Conservation (phyloP, 805 yeast genomes). For the Wickerhamomyces chaumierensis region DNA sequence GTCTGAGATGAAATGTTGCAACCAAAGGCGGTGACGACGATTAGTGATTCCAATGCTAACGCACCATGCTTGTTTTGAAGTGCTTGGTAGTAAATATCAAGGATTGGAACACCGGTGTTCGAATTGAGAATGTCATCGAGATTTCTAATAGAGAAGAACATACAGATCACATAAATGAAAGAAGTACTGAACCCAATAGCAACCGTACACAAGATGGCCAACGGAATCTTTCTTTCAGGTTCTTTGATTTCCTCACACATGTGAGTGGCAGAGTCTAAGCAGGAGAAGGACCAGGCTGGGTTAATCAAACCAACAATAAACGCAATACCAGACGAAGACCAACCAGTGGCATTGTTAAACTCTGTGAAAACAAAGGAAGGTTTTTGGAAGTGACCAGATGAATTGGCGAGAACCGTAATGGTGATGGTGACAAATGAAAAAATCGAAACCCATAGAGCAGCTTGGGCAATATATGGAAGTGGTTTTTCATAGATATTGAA, state of each 20-base stretch:
- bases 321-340: constrained; percentile 47
- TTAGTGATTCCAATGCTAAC: constrained; percentile 33
- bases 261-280: constrained; percentile 63
- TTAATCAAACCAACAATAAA: constrained; percentile 62
- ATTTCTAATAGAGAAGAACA: constrained; percentile 50
- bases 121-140: constrained; percentile 36
- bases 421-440: constrained; percentile 42
- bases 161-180: constrained; percentile 36
- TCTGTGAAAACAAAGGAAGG: constrained; percentile 42
- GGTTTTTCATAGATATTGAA: constrained; percentile 40
- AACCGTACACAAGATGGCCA: constrained; percentile 50
- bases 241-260: constrained; percentile 52
- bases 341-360: constrained; percentile 48
- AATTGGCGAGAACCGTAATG: constrained; percentile 38
- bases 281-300: constrained; percentile 60
- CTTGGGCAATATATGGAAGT: constrained; percentile 36
- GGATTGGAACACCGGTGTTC: constrained; percentile 46
- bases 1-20: constrained; percentile 53
- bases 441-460: constrained; percentile 41
- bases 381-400: constrained; percentile 39
- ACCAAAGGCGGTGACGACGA: constrained; percentile 43
- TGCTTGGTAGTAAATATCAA: constrained; percentile 54
- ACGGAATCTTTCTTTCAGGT: constrained; percentile 47
- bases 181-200: constrained; percentile 54
- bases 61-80: constrained; percentile 43